These are phyloP conservation scores for Cardamine occulta DNA, from an alignment of 345 rosid species.

Conservation along the genomic window DNA sequence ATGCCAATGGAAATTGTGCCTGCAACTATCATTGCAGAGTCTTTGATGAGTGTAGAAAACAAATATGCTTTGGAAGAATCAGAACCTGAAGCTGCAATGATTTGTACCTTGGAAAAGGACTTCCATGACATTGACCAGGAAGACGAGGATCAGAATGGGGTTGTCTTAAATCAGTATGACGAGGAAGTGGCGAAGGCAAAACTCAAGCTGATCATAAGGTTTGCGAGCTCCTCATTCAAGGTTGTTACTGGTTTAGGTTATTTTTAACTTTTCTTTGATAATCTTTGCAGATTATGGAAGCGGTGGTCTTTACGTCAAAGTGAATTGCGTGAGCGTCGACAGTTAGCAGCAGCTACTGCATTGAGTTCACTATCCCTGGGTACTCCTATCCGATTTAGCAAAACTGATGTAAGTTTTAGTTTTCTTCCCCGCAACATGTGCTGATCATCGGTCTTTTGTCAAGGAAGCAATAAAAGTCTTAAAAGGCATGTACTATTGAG, in stretches of 20 bases:
- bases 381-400: constrained; percentile 61
- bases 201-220: constrained; percentile 89
- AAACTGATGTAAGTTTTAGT: constrained; percentile 57
- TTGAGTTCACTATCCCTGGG: constrained; percentile 74
- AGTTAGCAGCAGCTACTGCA: constrained; percentile 71
- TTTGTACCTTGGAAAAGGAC: constrained; percentile 46
- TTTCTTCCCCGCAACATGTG: constrained; percentile 9
- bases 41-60: constrained; percentile 29
- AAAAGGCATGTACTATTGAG: constrained; percentile 15
- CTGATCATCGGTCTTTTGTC: constrained; percentile 12
- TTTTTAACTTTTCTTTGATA: constrained; percentile 23
- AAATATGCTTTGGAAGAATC: constrained; percentile 39
- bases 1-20: constrained; percentile 38
- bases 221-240: constrained; percentile 34
- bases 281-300: constrained; percentile 76
- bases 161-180: constrained; percentile 44
- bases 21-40: constrained; percentile 32
- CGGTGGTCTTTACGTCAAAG: constrained; percentile 63
- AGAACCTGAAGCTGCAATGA: constrained; percentile 35
- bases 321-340: constrained; percentile 68
- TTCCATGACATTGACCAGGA: constrained; percentile 45
- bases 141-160: constrained; percentile 47
- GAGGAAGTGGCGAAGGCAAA: constrained; percentile 78
- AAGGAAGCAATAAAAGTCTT: constrained; percentile 15
- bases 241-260: constrained; percentile 9